Evolutionary conservation across 805 yeast species (phyloP).

Genomic region (Jamesozyma gamospora): DNA sequence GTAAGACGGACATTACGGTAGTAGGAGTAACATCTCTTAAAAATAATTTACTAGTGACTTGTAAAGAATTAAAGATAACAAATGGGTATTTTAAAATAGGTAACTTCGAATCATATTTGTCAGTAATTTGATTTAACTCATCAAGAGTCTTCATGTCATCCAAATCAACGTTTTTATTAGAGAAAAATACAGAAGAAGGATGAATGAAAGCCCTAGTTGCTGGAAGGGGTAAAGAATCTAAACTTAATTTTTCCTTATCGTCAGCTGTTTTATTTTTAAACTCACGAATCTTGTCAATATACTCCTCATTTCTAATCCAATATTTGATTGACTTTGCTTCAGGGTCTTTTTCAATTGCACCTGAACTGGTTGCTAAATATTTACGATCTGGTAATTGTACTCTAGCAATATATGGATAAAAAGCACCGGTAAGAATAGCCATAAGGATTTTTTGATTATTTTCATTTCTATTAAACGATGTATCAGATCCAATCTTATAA

Average conservation of each 20-base stretch:
- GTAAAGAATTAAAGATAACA: conserved; percentile 50
- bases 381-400: conserved; percentile 78
- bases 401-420: conserved; percentile 74
- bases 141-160: conserved; percentile 19
- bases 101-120: conserved; percentile 24
- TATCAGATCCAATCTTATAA: conserved; percentile 28
- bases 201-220: conserved; percentile 72
- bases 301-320: conserved; percentile 61
- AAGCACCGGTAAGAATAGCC: conserved; percentile 68
- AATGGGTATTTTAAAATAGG: conserved; percentile 43
- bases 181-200: conserved; percentile 73
- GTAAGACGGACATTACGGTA: conserved; percentile 55
- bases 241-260: neutral
- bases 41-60: conserved; percentile 57
- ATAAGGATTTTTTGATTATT: conserved; percentile 43
- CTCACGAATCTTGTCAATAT: conserved; percentile 26
- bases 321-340: conserved; percentile 65
- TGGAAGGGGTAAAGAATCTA: conserved; percentile 32
- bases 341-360: conserved; percentile 78
- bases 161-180: conserved; percentile 27
- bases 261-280: conserved; percentile 8
- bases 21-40: conserved; percentile 75
- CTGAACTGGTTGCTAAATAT: conserved; percentile 56
- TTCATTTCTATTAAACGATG: conserved; percentile 41
- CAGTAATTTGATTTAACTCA: conserved; percentile 12